Conservation (phyloP, 2,329 filamentous ascomycete species). For the Hypomyces rosellus region DNA sequence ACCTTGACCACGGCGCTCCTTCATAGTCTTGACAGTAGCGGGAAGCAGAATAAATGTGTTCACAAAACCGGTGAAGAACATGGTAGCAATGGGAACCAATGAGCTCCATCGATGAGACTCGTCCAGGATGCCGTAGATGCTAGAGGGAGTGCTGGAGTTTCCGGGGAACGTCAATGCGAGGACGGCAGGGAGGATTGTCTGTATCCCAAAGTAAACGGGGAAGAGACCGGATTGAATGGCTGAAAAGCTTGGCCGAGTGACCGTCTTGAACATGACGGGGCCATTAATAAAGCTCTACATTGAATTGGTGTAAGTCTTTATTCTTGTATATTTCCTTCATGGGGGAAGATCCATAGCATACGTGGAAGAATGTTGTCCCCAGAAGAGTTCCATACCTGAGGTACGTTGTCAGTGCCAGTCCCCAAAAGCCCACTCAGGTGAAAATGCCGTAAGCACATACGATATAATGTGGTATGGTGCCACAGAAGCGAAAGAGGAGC, state of each 20-base stretch:
- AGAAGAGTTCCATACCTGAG: slow-evolving; percentile 79
- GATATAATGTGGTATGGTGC: slow-evolving; percentile 72
- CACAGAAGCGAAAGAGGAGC: slow-evolving; percentile 52
- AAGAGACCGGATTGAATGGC: slow-evolving; percentile 75
- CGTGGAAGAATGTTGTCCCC: slow-evolving; percentile 81
- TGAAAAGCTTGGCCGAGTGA: slow-evolving; percentile 75
- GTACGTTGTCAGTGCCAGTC: slow-evolving; percentile 1
- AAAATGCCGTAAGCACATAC: slow-evolving; percentile 35
- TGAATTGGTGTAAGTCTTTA: neutral
- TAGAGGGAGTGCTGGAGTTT: slow-evolving; percentile 40
- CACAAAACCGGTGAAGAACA: slow-evolving; percentile 61
- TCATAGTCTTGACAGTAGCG: slow-evolving; percentile 67
- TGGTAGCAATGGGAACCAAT: slow-evolving; percentile 60
- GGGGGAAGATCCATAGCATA: slow-evolving; percentile 24
- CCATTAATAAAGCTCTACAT: slow-evolving; percentile 66
- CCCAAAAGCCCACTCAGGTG: neutral
- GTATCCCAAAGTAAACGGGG: slow-evolving; percentile 81
- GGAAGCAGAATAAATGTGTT: slow-evolving; percentile 72
- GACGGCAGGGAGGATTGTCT: slow-evolving; percentile 66
- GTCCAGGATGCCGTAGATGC: slow-evolving; percentile 52
- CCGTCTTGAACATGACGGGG: slow-evolving; percentile 67
- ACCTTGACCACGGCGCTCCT: slow-evolving; percentile 73
- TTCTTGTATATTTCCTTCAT: neutral
- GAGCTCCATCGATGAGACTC: slow-evolving; percentile 57
- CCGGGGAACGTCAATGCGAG: slow-evolving; percentile 77